Evolutionary conservation across 1,284 basidiomycete genomes (phyloP).

Genomic region (Tilletia caries): DNA sequence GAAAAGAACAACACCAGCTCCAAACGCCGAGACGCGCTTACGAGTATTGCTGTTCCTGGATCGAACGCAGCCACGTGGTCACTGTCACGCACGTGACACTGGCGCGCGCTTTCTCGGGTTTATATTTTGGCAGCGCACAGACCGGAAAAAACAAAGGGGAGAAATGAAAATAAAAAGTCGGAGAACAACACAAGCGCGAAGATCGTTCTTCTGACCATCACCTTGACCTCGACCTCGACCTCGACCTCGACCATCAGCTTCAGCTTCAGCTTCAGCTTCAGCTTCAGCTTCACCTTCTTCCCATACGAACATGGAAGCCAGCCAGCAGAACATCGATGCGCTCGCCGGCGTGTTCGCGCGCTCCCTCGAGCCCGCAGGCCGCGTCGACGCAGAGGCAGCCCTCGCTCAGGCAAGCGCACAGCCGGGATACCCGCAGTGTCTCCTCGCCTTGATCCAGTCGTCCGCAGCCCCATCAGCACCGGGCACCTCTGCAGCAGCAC

Average conservation of each 20-base stretch:
- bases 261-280: neutral
- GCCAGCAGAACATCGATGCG: constrained; percentile 4
- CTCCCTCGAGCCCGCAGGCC: constrained; percentile 19
- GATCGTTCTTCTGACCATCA: neutral
- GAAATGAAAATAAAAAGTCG: neutral
- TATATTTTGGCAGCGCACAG: no score
- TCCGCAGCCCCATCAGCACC: constrained; percentile 20
- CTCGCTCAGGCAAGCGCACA: constrained; percentile 39
- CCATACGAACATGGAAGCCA: neutral
- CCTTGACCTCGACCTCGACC: neutral
- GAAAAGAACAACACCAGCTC: no score
- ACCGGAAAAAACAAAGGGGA: neutral
- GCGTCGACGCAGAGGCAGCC: constrained; percentile 41
- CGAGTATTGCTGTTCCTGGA: no score
- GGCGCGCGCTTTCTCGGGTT: no score
- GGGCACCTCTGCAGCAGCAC: neutral
- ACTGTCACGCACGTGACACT: no score
- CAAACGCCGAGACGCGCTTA: no score
- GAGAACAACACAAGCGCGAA: neutral
- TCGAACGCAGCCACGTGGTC: no score
- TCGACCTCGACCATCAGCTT: neutral
- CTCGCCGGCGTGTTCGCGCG: constrained; percentile 2
- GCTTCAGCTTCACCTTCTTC: neutral
- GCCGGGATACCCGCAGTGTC: constrained; percentile 40
- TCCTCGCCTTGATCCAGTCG: constrained; percentile 44